Conservation (phyloP, 2,329 filamentous ascomycete genomes). For the Passalora sequoiae region DNA sequence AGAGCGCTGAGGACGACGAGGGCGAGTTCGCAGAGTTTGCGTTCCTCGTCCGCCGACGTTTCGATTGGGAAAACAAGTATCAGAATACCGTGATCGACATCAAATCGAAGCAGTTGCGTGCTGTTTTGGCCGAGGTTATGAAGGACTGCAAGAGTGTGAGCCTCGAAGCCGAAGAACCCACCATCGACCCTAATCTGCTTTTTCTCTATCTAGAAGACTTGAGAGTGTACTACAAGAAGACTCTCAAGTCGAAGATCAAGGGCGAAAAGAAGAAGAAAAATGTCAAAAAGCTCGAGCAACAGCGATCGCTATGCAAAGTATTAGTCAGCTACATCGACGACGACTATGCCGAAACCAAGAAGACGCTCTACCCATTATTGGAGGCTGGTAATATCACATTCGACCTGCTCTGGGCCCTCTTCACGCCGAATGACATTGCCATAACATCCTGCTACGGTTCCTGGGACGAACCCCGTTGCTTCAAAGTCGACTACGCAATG, state of each 20-base stretch:
- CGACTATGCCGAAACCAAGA: conserved; percentile 73
- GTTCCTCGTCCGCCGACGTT: conserved; percentile 76
- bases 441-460: conserved; percentile 73
- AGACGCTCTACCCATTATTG: conserved; percentile 73
- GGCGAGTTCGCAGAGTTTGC: conserved; percentile 72
- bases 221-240: conserved; percentile 55
- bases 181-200: conserved; percentile 47
- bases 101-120: conserved; percentile 72
- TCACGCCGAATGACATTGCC: conserved; percentile 77
- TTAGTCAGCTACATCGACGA: conserved; percentile 72
- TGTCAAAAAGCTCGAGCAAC: conserved; percentile 53
- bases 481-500: conserved; percentile 72
- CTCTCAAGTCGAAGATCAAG: conserved; percentile 56
- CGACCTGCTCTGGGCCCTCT: conserved; percentile 81
- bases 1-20: conserved; percentile 59
- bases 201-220: conserved; percentile 70
- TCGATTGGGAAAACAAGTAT: conserved; percentile 81
- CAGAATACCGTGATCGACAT: conserved; percentile 71
- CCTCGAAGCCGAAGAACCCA: conserved; percentile 72
- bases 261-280: conserved; percentile 59
- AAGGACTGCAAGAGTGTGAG: conserved; percentile 73
- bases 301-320: conserved; percentile 63
- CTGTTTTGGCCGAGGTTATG: conserved; percentile 66
- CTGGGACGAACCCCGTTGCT: conserved; percentile 69
- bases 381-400: conserved; percentile 82